phyloP scores from a whole-genome alignment of 345 rosid genomes.

The Pistacia atlantica region DNA sequence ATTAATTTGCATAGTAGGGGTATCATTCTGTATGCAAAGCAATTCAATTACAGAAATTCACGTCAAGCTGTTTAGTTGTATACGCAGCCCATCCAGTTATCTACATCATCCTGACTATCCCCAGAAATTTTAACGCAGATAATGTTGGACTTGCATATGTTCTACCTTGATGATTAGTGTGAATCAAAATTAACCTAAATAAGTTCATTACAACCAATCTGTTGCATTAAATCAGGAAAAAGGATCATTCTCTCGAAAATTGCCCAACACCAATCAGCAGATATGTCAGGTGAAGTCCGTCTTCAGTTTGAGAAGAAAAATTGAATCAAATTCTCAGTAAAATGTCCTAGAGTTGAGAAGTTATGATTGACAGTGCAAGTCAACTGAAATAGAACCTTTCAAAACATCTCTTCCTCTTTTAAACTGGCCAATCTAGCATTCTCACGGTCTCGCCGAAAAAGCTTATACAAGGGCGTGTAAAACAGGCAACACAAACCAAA shows the following conservation, averaged over 20 bases:
- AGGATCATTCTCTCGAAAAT: neutral
- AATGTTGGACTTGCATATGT: neutral
- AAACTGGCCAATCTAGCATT: constrained; percentile 44
- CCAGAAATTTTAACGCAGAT: neutral
- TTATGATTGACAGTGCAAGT: neutral
- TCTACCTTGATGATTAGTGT: no score
- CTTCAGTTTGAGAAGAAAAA: neutral
- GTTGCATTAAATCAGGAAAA: neutral
- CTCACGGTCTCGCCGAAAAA: constrained; percentile 70
- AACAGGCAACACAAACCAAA: constrained; percentile 82
- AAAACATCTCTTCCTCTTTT: constrained; percentile 65
- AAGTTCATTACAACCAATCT: neutral
- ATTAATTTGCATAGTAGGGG: neutral
- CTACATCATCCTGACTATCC: no score
- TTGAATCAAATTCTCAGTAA: neutral
- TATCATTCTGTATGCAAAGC: neutral
- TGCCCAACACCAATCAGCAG: neutral
- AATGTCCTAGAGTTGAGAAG: neutral
- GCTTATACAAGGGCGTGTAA: constrained; percentile 78
- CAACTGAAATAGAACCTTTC: constrained; percentile 8
- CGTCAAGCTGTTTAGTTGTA: no score
- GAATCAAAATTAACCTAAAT: neutral
- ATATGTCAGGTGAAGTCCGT: neutral
- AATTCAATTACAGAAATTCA: no score
- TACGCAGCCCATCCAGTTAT: neutral